Conservation (phyloP, 805 yeast genomes). For the Barnettozyma populi region DNA sequence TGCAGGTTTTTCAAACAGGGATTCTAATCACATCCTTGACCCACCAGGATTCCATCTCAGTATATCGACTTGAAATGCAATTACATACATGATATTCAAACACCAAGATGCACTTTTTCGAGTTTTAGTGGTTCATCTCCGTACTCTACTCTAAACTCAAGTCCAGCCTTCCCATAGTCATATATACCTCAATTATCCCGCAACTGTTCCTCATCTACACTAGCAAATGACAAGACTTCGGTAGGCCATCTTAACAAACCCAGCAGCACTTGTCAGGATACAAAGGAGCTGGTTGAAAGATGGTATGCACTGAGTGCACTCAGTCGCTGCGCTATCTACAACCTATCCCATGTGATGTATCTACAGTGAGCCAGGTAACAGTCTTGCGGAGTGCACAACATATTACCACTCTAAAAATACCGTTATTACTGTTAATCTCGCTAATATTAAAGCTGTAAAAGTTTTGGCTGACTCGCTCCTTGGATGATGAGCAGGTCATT, state of each 20-base stretch:
- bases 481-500: too few relatives aligned
- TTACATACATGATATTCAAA: too few relatives aligned
- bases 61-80: not conserved
- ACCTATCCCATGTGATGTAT: not conserved
- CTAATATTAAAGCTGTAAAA: too few relatives aligned
- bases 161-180: not conserved
- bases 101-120: not conserved
- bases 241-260: not conserved
- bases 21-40: not conserved
- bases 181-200: not conserved
- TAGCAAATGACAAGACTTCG: not conserved
- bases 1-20: not conserved
- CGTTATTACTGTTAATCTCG: too few relatives aligned
- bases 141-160: too few relatives aligned
- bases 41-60: not conserved
- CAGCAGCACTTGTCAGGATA: not conserved
- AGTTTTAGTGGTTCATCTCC: too few relatives aligned
- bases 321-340: not conserved
- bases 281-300: not conserved
- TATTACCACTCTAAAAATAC: too few relatives aligned
- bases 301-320: not conserved
- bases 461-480: too few relatives aligned
- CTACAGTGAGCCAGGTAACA: too few relatives aligned
- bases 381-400: too few relatives aligned
- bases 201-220: not conserved